These are phyloP conservation scores for Microstroma glucosiphilum DNA, from an alignment of 1,284 basidiomycete species.

Conservation along the genomic window DNA sequence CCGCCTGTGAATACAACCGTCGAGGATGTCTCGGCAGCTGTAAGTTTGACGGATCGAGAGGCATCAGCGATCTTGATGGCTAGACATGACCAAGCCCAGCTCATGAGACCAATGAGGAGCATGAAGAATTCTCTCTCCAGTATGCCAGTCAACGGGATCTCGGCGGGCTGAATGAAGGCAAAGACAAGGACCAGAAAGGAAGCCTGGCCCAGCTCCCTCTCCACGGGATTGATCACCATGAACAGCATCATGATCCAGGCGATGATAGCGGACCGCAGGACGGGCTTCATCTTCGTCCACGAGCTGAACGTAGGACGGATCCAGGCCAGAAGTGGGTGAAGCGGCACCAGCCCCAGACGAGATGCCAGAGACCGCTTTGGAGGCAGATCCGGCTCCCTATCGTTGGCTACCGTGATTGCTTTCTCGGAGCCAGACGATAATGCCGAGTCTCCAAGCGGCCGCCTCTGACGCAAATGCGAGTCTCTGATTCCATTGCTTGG, in stretches of 20 bases:
- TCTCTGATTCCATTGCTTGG: too few species aligned
- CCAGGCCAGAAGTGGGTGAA: constrained; percentile 21
- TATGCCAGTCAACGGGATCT: constrained; percentile 63
- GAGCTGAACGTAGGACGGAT: constrained; percentile 19
- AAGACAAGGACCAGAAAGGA: constrained; percentile 65
- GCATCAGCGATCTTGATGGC: constrained; percentile 63
- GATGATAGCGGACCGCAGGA: constrained; percentile 61
- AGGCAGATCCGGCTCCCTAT: too few species aligned
- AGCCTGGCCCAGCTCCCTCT: constrained; percentile 60
- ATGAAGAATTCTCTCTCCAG: constrained; percentile 66
- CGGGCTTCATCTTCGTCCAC: constrained; percentile 57
- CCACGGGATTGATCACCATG: constrained; percentile 60
- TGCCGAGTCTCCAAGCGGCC: too few species aligned
- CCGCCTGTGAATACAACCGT: constrained; percentile 18
- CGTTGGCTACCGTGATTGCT: too few species aligned
- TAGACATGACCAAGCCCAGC: constrained; percentile 67
- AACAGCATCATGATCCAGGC: constrained; percentile 63
- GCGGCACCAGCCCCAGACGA: too few species aligned
- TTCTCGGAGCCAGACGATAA: too few species aligned
- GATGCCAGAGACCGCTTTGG: too few species aligned
- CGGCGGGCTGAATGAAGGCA: constrained; percentile 64
- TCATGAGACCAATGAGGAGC: constrained; percentile 56
- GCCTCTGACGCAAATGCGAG: too few species aligned
- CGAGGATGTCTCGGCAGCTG: constrained; percentile 52
- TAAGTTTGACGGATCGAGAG: constrained; percentile 56